phyloP scores from a whole-genome alignment of 305 asterid species.

The Andrographis paniculata region DNA sequence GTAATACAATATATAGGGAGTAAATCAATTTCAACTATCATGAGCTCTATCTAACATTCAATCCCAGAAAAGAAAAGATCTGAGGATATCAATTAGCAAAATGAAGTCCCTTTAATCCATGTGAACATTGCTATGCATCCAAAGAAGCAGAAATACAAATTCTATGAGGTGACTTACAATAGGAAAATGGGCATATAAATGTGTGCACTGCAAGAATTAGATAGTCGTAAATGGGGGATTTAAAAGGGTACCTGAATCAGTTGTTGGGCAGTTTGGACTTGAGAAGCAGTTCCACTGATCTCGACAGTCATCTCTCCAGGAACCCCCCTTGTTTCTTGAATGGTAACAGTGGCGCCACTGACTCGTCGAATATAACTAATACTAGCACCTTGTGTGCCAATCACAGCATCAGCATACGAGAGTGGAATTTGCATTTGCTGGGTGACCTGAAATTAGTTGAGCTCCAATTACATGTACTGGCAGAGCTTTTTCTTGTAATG shows the following conservation, averaged over 20 bases:
- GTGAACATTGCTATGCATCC: too few species aligned
- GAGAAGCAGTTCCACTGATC: slow-evolving; percentile 88
- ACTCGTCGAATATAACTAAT: slow-evolving; percentile 87
- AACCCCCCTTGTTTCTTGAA: slow-evolving; percentile 87
- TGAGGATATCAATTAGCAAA: too few species aligned
- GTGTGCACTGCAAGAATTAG: background rate
- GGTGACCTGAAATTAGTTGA: slow-evolving; percentile 41
- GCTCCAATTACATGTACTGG: slow-evolving; percentile 13
- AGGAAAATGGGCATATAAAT: too few species aligned
- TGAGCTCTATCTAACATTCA: background rate
- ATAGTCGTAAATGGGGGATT: slow-evolving; percentile 4
- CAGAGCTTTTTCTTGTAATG: too few species aligned
- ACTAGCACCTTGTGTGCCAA: slow-evolving; percentile 84
- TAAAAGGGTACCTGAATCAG: slow-evolving; percentile 64
- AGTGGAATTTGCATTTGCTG: slow-evolving; percentile 90
- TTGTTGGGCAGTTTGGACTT: slow-evolving; percentile 95
- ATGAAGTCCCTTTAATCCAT: too few species aligned
- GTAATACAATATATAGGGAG: too few species aligned
- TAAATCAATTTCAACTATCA: background rate
- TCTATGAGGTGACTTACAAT: too few species aligned
- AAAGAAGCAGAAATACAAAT: too few species aligned
- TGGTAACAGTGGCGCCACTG: slow-evolving; percentile 90
- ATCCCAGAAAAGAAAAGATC: too few species aligned
- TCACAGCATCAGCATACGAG: slow-evolving; percentile 91
- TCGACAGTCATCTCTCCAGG: slow-evolving; percentile 98